phyloP scores from a whole-genome alignment of 2,329 filamentous ascomycete species.

The Falciphora oryzae region DNA sequence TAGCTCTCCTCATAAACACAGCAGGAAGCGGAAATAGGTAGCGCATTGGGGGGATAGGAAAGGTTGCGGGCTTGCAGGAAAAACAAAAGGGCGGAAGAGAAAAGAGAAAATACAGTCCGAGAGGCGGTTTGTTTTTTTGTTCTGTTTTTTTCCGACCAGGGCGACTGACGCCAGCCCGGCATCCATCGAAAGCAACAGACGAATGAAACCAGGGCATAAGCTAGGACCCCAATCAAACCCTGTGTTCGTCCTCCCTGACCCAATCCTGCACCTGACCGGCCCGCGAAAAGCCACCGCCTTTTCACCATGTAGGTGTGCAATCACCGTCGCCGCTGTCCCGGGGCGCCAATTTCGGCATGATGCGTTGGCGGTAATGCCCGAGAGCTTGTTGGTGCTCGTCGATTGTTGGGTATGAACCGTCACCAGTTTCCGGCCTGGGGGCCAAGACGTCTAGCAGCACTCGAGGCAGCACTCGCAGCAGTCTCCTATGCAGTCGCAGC shows the following conservation, averaged over 20 bases:
- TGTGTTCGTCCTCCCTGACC: not conserved
- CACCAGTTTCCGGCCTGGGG: not conserved
- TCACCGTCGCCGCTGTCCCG: too few species aligned
- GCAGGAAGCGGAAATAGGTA: not conserved
- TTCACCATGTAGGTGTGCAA: not conserved
- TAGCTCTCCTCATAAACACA: not conserved
- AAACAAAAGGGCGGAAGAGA: not conserved
- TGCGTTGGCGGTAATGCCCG: not conserved
- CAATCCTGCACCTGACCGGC: not conserved
- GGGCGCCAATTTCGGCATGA: not conserved
- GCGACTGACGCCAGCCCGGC: not conserved
- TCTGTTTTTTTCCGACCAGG: not conserved
- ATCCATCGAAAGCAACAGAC: not conserved
- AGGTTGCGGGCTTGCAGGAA: too few species aligned
- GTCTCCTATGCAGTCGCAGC: constrained; percentile 43
- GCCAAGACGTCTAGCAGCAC: constrained; percentile 23
- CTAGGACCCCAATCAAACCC: not conserved
- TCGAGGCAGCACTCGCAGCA: constrained; percentile 36
- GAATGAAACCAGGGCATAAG: not conserved
- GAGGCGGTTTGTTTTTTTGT: not conserved
- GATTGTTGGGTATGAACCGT: not conserved
- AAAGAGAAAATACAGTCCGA: not conserved
- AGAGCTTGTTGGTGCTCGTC: not conserved
- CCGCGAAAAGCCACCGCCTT: not conserved
- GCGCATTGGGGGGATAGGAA: not conserved